These are phyloP conservation scores for Fomitopsis palustris DNA, from an alignment of 1,284 basidiomycete genomes.

Conservation along the genomic window DNA sequence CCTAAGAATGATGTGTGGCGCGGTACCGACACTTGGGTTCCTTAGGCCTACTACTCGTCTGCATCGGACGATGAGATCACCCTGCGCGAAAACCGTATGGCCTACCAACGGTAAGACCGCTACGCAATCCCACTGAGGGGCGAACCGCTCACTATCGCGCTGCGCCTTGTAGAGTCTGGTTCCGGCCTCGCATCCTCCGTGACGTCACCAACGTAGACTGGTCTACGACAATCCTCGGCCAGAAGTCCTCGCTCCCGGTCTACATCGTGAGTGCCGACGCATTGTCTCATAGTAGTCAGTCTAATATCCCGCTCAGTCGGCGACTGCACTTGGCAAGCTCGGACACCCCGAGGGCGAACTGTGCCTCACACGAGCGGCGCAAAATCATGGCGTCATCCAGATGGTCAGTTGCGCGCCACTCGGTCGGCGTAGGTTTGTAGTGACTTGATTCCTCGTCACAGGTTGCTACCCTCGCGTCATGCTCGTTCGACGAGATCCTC, in stretches of 20 bases:
- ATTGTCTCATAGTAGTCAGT: not conserved
- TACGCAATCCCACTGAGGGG: not conserved
- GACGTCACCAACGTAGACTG: constrained; percentile 63
- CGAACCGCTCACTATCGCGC: too few species aligned
- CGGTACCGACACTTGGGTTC: not conserved
- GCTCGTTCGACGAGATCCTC: constrained; percentile 86
- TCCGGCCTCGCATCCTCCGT: constrained; percentile 67
- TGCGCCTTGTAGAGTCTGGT: constrained; percentile 52
- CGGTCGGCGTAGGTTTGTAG: not conserved
- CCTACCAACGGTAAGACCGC: constrained; percentile 49
- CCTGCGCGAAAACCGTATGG: constrained; percentile 64
- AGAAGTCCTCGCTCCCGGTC: constrained; percentile 53
- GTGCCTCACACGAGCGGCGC: constrained; percentile 82
- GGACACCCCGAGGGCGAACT: constrained; percentile 93
- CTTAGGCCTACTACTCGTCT: constrained; percentile 65
- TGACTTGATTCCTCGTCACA: constrained; percentile 2
- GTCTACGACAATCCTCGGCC: constrained; percentile 55
- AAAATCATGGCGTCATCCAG: constrained; percentile 78
- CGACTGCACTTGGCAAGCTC: constrained; percentile 85
- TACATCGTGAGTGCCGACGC: constrained; percentile 42
- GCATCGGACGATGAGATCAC: constrained; percentile 68
- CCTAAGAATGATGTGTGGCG: not conserved
- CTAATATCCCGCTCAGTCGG: constrained; percentile 42
- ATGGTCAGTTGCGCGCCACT: constrained; percentile 53
- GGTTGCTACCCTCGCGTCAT: constrained; percentile 83